Conservation (phyloP, 2,329 filamentous ascomycete species). For the Colletotrichum costaricense region DNA sequence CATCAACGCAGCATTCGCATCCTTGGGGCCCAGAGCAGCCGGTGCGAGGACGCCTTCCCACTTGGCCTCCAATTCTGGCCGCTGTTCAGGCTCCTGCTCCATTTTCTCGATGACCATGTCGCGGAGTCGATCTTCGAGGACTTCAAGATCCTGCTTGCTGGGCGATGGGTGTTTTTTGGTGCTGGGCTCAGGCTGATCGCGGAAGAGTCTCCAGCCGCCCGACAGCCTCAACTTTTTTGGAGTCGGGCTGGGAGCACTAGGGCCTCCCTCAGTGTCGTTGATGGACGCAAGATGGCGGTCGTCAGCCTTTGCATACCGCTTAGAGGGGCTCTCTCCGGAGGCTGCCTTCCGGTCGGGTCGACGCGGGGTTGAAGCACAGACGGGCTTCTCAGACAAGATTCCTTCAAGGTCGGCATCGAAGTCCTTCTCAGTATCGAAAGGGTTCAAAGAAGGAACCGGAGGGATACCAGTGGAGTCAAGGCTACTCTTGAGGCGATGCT, state of each 20-base stretch:
- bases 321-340: conserved; percentile 13
- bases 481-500: conserved; percentile 34
- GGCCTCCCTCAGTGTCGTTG: not conserved
- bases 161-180: conserved; percentile 59
- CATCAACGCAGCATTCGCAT: conserved; percentile 29
- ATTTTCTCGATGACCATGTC: conserved; percentile 21
- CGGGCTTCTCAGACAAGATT: conserved; percentile 48
- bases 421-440: conserved; percentile 50
- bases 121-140: conserved; percentile 49
- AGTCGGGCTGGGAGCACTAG: not conserved
- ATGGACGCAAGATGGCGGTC: not conserved
- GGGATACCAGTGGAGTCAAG: conserved; percentile 19
- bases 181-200: not conserved
- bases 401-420: conserved; percentile 53
- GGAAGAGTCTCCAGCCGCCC: conserved; percentile 7
- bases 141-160: conserved; percentile 52
- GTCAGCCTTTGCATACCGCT: not conserved
- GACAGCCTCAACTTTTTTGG: conserved; percentile 16
- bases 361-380: conserved; percentile 53
- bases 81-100: conserved; percentile 22
- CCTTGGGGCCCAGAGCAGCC: not conserved
- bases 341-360: conserved; percentile 8
- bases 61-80: conserved; percentile 11
- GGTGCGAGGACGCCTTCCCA: conserved; percentile 14
- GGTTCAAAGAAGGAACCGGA: conserved; percentile 29